Evolutionary conservation across 1,139 yeast species (phyloP).

Genomic region (Diutina sp.): DNA sequence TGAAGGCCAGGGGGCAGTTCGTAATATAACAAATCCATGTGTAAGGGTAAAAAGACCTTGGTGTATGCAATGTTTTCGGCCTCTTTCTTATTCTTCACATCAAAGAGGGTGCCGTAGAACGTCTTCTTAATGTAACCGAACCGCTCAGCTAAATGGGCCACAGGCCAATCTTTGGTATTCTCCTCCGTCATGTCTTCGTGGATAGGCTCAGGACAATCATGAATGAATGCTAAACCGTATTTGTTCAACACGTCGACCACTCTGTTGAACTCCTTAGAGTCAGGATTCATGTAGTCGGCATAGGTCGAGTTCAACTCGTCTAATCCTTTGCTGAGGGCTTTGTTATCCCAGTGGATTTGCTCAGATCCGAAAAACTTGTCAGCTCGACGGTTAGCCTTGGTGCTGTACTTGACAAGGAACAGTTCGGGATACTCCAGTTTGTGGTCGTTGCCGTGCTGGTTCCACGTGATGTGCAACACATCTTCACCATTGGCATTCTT

Average conservation of each 20-base stretch:
- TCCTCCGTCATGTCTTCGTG: conserved; percentile 12
- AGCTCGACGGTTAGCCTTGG: conserved; percentile 16
- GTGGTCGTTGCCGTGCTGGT: conserved; percentile 17
- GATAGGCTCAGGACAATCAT: conserved; percentile 15
- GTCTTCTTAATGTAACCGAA: conserved; percentile 66
- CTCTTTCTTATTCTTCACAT: conserved; percentile 42
- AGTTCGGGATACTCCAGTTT: conserved; percentile 29
- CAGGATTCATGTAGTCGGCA: conserved; percentile 26
- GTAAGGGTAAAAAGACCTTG: conserved; percentile 53
- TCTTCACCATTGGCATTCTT: conserved; percentile 14
- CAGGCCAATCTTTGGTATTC: conserved; percentile 27
- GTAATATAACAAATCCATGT: conserved; percentile 69
- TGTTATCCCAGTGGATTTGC: conserved; percentile 28
- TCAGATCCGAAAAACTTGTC: conserved; percentile 24
- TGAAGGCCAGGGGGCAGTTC: conserved; percentile 83
- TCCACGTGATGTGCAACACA: conserved; percentile 39
- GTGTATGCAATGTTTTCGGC: conserved; percentile 76
- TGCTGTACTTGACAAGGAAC: conserved; percentile 35
- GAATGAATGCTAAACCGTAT: conserved; percentile 50
- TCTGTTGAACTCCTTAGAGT: conserved; percentile 16
- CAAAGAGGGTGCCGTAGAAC: conserved; percentile 64
- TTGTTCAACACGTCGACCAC: conserved; percentile 37
- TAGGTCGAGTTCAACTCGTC: conserved; percentile 20
- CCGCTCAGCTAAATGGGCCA: conserved; percentile 35
- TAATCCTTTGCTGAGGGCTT: conserved; percentile 9